Evolutionary conservation across 805 yeast species (phyloP).

Genomic region (Wickerhamiella shivajii): DNA sequence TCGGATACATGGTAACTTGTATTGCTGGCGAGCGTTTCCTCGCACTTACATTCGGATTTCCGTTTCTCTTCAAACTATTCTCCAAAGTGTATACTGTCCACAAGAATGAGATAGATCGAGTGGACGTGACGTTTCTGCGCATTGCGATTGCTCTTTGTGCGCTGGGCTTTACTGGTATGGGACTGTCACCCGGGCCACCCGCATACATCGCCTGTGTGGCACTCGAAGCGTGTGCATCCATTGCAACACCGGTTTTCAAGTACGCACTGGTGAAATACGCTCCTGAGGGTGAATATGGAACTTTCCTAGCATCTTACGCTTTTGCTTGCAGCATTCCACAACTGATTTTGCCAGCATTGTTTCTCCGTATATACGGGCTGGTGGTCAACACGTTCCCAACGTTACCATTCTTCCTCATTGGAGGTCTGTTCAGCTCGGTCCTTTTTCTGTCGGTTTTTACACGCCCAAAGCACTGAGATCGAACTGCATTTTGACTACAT

Average conservation of each 20-base stretch:
- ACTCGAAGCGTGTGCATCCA: conserved; percentile 19
- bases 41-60: conserved; percentile 20
- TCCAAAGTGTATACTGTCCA: conserved; percentile 12
- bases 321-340: conserved; percentile 10
- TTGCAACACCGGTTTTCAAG: conserved; percentile 20
- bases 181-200: conserved; percentile 13
- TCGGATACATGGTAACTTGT: conserved; percentile 22
- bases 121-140: conserved; percentile 17
- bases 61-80: conserved; percentile 15
- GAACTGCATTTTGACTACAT: too few species aligned
- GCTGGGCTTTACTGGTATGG: conserved; percentile 18
- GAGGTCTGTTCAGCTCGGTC: conserved; percentile 8
- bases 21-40: conserved; percentile 19
- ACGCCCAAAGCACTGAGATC: conserved; percentile 12
- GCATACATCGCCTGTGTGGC: conserved; percentile 18
- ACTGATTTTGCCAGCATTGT: conserved; percentile 14
- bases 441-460: conserved; percentile 11
- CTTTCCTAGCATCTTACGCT: conserved; percentile 21
- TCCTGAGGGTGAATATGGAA: conserved; percentile 19
- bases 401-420: conserved; percentile 14
- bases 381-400: conserved; percentile 12
- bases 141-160: conserved; percentile 17
- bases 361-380: conserved; percentile 17
- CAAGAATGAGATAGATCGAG: conserved; percentile 14
- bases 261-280: conserved; percentile 21